Evolutionary conservation across 805 yeast genomes (phyloP), one percentile per base, ranked within the genome.

Genomic region (Candida boleticola): DNA sequence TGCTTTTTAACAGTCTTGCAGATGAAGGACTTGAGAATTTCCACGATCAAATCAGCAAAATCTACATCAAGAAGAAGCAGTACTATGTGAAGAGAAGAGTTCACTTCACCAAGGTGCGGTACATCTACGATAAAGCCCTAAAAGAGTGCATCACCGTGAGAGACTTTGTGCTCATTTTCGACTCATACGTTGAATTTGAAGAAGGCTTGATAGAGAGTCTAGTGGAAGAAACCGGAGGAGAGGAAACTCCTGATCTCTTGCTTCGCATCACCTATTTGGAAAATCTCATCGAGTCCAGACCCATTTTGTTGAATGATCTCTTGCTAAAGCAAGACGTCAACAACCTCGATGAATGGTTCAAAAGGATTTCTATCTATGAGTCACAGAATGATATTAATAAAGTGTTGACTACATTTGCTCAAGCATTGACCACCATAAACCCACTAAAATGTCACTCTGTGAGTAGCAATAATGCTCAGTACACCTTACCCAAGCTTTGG

Each of bases 291-390:
- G 71, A 74, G n/a, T 55, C 74, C 11, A 71, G 93, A 48, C 71
- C 76, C 1, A 57, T 84, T 25, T 56, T 82, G 34, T 51, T 85
- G 10, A 88, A 78, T 54, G 95, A 88, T 52, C 79, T 88, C 22
- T 67, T 77, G 44, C 52, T 89, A 4, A 70, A 85, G 32, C 83
- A 79, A 49, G 76, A 82, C 51, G 66, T 76, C 1, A 76, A 87
- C 52, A 74, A 78, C 45, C 77, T 86, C 3, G 74, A 70, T 22
- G 74, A 73, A 40, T 92, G 97, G 97, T 60, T 81, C 32, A 76
- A 77, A 38, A 68, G 95, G 41, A 71, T 80, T 0, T 63, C 66
- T 0, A 72, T 68, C 48, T 69, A 71, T 14, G 52, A 64, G 3
- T 57, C 63, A 3, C 68, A 73, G 19, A 50, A 68, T 29, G 54